Evolutionary conservation across 331 rosid genomes (phyloP).

Genomic region (Ulmus americana): DNA sequence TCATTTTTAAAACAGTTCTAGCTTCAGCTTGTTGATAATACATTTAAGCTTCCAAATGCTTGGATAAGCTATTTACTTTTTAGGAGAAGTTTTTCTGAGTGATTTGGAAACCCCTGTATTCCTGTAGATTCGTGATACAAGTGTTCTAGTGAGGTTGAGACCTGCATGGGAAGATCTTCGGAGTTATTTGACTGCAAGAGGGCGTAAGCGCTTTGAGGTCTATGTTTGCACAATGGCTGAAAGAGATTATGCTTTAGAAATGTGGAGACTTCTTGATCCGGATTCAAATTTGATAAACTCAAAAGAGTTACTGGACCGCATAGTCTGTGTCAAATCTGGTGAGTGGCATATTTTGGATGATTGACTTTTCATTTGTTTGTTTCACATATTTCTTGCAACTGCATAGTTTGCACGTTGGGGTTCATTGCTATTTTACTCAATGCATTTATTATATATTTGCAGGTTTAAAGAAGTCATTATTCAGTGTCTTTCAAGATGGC

Average conservation of each 20-base stretch:
- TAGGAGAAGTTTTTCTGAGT: constrained; percentile 20
- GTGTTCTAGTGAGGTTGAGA: constrained; percentile 98
- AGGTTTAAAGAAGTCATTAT: constrained; percentile 90
- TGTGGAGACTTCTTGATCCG: constrained; percentile 99
- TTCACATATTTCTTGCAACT: constrained; percentile 1
- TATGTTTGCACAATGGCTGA: constrained; percentile 99
- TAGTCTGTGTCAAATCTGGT: constrained; percentile 97
- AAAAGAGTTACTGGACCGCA: constrained; percentile 73
- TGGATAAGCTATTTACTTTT: constrained; percentile 9
- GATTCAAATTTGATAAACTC: constrained; percentile 86
- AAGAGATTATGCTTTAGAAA: constrained; percentile 97
- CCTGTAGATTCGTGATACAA: constrained; percentile 89
- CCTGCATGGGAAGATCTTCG: constrained; percentile 99
- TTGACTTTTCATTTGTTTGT: constrained; percentile 9
- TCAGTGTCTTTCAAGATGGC: constrained; percentile 86
- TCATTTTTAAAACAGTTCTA: constrained; percentile 6
- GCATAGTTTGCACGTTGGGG: constrained; percentile 2
- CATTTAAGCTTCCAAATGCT: constrained; percentile 1
- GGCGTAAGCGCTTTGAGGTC: constrained; percentile 99
- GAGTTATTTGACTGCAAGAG: constrained; percentile 90
- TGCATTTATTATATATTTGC: constrained; percentile 15
- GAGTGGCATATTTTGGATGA: constrained; percentile 28
- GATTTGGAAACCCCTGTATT: constrained; percentile 18
- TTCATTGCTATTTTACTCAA: constrained; percentile 8
- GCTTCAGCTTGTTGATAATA: constrained; percentile 6